Base-by-base conservation (phyloP, 1,284 basidiomycete species). In the Papiliotrema terrestris region DNA sequence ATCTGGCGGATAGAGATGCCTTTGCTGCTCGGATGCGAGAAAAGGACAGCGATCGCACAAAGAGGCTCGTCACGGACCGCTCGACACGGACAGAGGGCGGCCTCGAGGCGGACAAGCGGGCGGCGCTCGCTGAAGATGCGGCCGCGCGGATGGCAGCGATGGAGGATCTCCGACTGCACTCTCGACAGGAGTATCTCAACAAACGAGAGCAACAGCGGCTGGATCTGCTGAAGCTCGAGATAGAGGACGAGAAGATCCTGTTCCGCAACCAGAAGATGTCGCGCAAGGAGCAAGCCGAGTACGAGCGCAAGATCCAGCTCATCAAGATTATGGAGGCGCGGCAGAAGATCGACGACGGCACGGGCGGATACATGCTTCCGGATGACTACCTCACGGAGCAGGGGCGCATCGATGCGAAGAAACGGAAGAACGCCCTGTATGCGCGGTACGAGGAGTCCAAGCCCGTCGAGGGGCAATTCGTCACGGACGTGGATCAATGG, bases 381-480 rank as follows among this genome's bases (percentile, higher is more conserved):
- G 93, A 96, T 66, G 95, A 98, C 77, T 98, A 99, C 71, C 83
- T 98, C 67, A 98, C 95, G 0, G 95, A 97, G 69, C 91, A 97
- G 74, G 96, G 96, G n/a, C 95, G 93, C 75, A 89, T 98, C 59
- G 94, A 98, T 82, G 88, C 86, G 77, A 94, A 96, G 80, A 94
- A 92, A 78, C 95, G 97, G 73, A 86, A 95, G 72, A 87, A 89
- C 63, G 93, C 90, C 0, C 77, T 99, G 49, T 98, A 97, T 73
- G 85, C 91, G 66, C 88, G 96, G 35, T 97, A 97, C 71, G 90
- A 95, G 70, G 95, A 98, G 57, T 87, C 86, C 32, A 80, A 80
- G 51, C 71, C 63, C 20, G 71, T 70, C 71, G 89, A 90, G 59
- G 89, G 90, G 68, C 86, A 93, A 66, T 98, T 97, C 71, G 84